Conservation (phyloP, 345 rosid genomes). For the Gossypium herbaceum region DNA sequence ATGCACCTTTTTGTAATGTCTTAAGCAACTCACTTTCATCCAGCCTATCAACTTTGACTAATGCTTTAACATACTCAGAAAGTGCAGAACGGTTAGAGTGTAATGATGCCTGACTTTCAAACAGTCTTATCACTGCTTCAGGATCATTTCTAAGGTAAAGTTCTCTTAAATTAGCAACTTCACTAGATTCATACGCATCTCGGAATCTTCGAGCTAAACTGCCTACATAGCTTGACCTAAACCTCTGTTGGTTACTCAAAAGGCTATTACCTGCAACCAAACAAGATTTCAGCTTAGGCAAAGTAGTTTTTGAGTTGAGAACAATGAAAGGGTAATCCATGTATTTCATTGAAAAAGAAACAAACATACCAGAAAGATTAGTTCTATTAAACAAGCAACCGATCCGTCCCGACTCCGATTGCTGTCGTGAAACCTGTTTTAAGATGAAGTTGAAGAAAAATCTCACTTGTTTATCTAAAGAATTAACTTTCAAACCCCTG, state of each 20-base stretch:
- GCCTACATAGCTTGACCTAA: conserved; percentile 70
- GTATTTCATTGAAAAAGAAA: background rate
- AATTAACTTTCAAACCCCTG: background rate
- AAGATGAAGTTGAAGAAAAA: background rate
- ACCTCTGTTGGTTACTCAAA: conserved; percentile 37
- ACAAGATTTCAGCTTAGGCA: background rate
- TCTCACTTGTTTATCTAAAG: background rate
- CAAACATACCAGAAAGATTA: conserved; percentile 24
- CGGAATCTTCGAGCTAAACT: conserved; percentile 70
- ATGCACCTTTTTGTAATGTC: conserved; percentile 78
- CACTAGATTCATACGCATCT: conserved; percentile 65
- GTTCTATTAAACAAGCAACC: conserved; percentile 40
- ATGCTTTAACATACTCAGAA: conserved; percentile 80
- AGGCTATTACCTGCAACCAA: conserved; percentile 31
- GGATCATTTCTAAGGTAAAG: conserved; percentile 77
- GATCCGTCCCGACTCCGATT: conserved; percentile 38
- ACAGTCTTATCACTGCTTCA: conserved; percentile 75
- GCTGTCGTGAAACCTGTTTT: conserved; percentile 53
- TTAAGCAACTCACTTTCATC: conserved; percentile 76
- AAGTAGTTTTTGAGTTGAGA: background rate
- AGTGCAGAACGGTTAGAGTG: conserved; percentile 63
- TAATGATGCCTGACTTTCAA: conserved; percentile 76
- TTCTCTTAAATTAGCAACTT: conserved; percentile 66
- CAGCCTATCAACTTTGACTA: conserved; percentile 83
- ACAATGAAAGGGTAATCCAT: background rate